These are phyloP conservation scores for Lunasporangiospora selenospora DNA, from an alignment of 192 early-diverging fungal genomes.

Conservation along the genomic window DNA sequence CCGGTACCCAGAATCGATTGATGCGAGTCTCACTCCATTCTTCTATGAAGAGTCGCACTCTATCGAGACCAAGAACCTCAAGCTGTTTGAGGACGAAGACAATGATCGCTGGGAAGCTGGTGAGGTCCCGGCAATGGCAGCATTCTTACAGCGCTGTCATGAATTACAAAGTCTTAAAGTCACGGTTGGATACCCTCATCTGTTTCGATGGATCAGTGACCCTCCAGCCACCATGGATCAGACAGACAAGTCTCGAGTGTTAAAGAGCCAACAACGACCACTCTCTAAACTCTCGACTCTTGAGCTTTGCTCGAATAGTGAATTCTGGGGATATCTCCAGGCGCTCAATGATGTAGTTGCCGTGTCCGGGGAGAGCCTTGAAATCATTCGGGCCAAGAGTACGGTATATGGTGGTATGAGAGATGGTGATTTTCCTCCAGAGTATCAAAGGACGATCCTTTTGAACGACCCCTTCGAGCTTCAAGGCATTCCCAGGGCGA, in stretches of 20 bases:
- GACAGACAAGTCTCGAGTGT: too few species aligned
- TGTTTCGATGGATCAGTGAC: neutral
- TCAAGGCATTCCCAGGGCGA: neutral
- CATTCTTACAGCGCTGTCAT: slow-evolving; percentile 5
- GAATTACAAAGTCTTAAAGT: neutral
- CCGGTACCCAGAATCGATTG: neutral
- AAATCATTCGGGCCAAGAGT: neutral
- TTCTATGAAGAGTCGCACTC: neutral
- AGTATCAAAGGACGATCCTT: neutral
- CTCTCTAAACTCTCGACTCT: neutral
- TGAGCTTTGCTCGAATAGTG: neutral
- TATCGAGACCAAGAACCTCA: neutral
- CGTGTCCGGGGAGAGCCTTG: slow-evolving; percentile 6
- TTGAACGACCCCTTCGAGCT: neutral
- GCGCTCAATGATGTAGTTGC: slow-evolving; percentile 12
- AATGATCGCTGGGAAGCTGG: neutral
- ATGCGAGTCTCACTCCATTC: neutral
- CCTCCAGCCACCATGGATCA: too few species aligned
- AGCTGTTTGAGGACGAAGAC: neutral
- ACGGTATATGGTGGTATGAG: too few species aligned
- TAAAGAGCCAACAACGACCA: too few species aligned
- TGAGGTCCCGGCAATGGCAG: slow-evolving; percentile 4
- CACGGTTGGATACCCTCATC: neutral
- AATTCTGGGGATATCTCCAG: neutral
- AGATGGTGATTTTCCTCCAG: neutral